These are phyloP conservation scores for Fusarium devonianum DNA, from an alignment of 2,329 filamentous ascomycete species.

Conservation along the genomic window DNA sequence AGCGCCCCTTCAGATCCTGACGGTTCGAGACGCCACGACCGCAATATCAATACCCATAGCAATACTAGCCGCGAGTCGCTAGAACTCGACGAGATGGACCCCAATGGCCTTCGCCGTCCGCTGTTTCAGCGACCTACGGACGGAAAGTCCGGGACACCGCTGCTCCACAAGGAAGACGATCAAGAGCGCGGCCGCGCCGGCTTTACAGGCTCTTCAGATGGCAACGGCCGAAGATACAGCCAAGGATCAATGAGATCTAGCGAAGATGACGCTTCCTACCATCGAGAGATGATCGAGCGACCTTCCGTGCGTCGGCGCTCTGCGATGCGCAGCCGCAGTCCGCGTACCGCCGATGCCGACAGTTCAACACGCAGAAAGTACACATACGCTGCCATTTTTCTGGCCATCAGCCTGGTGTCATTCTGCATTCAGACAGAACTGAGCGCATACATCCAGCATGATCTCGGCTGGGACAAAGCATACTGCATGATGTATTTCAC, in stretches of 20 bases:
- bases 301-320: constrained; percentile 56
- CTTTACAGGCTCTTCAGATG: constrained; percentile 21
- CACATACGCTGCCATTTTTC: constrained; percentile 83
- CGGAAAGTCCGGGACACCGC: constrained; percentile 53
- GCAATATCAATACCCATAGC: constrained; percentile 45
- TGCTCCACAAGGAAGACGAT: constrained; percentile 49
- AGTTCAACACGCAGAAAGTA: constrained; percentile 77
- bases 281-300: constrained; percentile 38
- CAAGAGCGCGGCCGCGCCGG: constrained; percentile 40
- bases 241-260: constrained; percentile 29
- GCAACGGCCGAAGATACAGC: constrained; percentile 25
- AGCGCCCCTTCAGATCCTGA: constrained; percentile 42
- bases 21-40: constrained; percentile 40
- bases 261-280: constrained; percentile 40
- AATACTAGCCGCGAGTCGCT: constrained; percentile 41
- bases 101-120: constrained; percentile 52
- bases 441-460: constrained; percentile 91
- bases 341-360: constrained; percentile 55
- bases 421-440: constrained; percentile 97
- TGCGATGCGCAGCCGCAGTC: constrained; percentile 79
- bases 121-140: constrained; percentile 56
- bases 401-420: constrained; percentile 81
- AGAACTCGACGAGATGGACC: constrained; percentile 50
- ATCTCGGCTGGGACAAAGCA: constrained; percentile 95
- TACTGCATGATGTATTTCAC: constrained; percentile 99